phyloP scores from a whole-genome alignment of 2,329 filamentous ascomycete species.

The Pestalotiopsis sp. region DNA sequence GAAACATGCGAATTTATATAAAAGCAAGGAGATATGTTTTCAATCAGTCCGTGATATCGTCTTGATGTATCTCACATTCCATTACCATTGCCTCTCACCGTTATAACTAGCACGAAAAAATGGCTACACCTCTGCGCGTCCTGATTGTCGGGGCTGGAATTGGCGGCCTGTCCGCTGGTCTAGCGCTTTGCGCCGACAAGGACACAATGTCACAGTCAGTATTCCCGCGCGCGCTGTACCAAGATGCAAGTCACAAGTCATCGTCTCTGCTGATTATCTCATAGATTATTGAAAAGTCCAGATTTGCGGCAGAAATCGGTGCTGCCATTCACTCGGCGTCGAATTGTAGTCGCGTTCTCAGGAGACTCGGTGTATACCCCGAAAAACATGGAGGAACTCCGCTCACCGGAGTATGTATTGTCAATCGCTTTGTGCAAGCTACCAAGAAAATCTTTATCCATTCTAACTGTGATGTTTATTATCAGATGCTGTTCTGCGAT shows the following conservation, averaged over 20 bases:
- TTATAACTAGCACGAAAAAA: neutral
- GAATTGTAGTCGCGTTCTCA: constrained; percentile 59
- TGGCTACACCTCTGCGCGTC: constrained; percentile 14
- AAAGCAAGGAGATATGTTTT: too few species aligned
- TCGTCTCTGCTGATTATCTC: neutral
- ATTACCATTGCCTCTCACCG: neutral
- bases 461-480: neutral
- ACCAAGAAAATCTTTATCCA: too few species aligned
- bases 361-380: constrained; percentile 36
- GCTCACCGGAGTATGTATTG: constrained; percentile 16
- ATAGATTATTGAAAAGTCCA: constrained; percentile 56
- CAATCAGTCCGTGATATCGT: too few species aligned
- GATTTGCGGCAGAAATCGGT: constrained; percentile 55
- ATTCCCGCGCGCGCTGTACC: constrained; percentile 9
- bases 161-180: constrained; percentile 51
- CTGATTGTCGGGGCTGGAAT: constrained; percentile 44
- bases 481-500: neutral
- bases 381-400: constrained; percentile 36
- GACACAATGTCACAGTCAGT: constrained; percentile 43
- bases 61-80: neutral
- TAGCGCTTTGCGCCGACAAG: constrained; percentile 52
- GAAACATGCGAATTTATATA: too few species aligned
- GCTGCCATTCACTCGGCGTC: constrained; percentile 63
- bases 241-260: neutral
- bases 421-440: neutral